These are phyloP conservation scores for Macadamia integrifolia DNA, from an alignment of 164 flowering plant genomes.

Conservation along the genomic window DNA sequence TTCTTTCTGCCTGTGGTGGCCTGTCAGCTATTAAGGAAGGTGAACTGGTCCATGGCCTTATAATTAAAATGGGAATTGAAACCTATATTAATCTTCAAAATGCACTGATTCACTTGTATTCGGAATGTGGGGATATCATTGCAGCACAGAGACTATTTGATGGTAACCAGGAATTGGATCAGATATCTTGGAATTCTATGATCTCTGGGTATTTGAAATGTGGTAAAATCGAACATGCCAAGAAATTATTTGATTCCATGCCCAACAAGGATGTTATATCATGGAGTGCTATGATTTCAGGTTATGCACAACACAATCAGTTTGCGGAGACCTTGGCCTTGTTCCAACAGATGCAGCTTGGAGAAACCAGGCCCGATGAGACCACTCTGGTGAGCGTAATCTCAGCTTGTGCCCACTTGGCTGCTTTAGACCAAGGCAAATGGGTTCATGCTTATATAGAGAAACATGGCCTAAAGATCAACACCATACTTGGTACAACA, in stretches of 20 bases:
- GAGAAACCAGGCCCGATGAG: conserved; percentile 31
- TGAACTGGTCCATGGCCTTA: conserved; percentile 25
- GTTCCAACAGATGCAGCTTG: conserved; percentile 37
- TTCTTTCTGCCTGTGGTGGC: conserved; percentile 32
- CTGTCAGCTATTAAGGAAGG: conserved; percentile 17
- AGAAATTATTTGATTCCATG: conserved; percentile 34
- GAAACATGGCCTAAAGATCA: conserved; percentile 22
- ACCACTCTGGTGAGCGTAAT: conserved; percentile 31
- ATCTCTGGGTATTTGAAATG: conserved; percentile 37
- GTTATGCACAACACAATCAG: conserved; percentile 28
- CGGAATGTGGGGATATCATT: conserved; percentile 26
- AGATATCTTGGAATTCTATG: conserved; percentile 12
- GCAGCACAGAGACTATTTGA: conserved; percentile 29
- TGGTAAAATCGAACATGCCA: conserved; percentile 30
- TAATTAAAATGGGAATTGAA: conserved; percentile 27
- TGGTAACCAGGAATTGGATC: conserved; percentile 21
- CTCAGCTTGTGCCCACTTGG: conserved; percentile 42
- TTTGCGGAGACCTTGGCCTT: conserved; percentile 29
- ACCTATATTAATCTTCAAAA: conserved; percentile 37
- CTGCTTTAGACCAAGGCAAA: conserved; percentile 37
- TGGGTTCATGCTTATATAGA: conserved; percentile 7
- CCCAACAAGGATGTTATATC: conserved; percentile 41
- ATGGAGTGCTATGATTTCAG: conserved; percentile 14
- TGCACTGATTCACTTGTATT: conserved; percentile 42
- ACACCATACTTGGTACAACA: conserved; percentile 35